Percentiles rank a stretch among this genome's conserved stretches.
These are phyloP conservation scores for Posidonia oceanica DNA, from an alignment of 116 monocot species.

Conservation along the genomic window DNA sequence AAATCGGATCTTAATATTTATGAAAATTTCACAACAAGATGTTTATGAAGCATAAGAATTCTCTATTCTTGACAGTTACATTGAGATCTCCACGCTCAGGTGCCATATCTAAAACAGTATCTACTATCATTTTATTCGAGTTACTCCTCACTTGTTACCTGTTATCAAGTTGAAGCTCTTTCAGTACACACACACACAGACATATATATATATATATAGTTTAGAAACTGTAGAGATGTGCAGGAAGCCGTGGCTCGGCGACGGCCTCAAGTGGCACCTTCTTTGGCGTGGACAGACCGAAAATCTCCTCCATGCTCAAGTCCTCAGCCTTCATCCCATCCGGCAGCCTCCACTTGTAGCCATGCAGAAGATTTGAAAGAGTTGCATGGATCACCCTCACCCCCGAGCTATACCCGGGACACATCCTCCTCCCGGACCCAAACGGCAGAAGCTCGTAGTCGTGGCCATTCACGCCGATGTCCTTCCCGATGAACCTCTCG, in stretches of 20 bases:
- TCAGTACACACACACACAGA: too few species aligned
- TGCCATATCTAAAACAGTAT: too few species aligned
- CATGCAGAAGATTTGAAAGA: conserved; percentile 55
- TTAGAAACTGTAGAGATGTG: conserved; percentile 18
- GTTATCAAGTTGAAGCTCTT: too few species aligned
- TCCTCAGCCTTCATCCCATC: conserved; percentile 25
- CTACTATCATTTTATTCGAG: too few species aligned
- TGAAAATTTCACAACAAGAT: too few species aligned
- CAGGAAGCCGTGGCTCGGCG: conserved; percentile 22
- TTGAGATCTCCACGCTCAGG: too few species aligned
- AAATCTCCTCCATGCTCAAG: conserved; percentile 56
- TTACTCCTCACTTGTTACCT: too few species aligned
- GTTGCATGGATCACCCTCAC: conserved; percentile 48
- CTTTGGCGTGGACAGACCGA: conserved; percentile 58
- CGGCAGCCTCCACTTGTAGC: conserved; percentile 41
- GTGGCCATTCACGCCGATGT: conserved; percentile 45
- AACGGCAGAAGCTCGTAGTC: conserved; percentile 55
- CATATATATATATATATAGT: too few species aligned
- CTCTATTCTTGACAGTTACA: too few species aligned
- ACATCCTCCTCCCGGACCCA: conserved; percentile 66
- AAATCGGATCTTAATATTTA: too few species aligned
- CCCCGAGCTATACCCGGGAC: conserved; percentile 52
- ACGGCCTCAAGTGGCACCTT: conserved; percentile 41
- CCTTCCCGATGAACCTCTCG: conserved; percentile 38
- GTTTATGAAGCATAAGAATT: too few species aligned